Base-by-base conservation (phyloP, 345 rosid genomes). In the Salix caprea region DNA sequence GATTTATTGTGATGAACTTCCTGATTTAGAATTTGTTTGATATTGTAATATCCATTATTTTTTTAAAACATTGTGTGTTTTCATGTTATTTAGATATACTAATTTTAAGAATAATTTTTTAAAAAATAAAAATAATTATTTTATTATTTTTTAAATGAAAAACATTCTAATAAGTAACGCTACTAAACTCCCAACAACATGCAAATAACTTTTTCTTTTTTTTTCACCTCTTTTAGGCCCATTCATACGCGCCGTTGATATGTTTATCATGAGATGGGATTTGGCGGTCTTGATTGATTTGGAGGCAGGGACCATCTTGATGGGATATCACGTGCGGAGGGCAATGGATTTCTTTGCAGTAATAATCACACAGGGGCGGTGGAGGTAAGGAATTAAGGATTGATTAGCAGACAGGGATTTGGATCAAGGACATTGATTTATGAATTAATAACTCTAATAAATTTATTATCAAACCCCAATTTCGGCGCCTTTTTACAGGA, bases 301-400 rank as follows among this genome's bases (percentile, higher is more conserved):
- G 40, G n/a, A 8, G 2, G 46, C 46, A 10, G 46, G 46, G 46
- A 0, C 46, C 46, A 42, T 42, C 46, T 11, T 42, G 62, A 28
- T 36, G 71, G 9, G 44, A 46, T 66, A 67, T 69, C 76, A 74
- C 67, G 80, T 73, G 82, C 50, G 72, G 19, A 65, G 16, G 40
- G 15, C 13, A 34, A 67, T 24, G 37, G 50, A 37, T 62, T 72
- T 66, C 56, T 30, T 13, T 2, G 60, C 58, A 58, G 78, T 60
- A 73, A 74, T 73, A 18, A 73, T 76, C 68, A 64, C 26, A 7
- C 26, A 7, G 67, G 36, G 78, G 78, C 13, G 78, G 72, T 67
- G 66, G 72, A 67, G 26, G 36, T 15, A 36, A 50, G 37, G 52
- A 67, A 5, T 34, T 34, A 34, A 34, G 36, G 36, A 34, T 36